Conservation (phyloP, 495 filamentous ascomycete species). For the Aspergillus panamensis region DNA sequence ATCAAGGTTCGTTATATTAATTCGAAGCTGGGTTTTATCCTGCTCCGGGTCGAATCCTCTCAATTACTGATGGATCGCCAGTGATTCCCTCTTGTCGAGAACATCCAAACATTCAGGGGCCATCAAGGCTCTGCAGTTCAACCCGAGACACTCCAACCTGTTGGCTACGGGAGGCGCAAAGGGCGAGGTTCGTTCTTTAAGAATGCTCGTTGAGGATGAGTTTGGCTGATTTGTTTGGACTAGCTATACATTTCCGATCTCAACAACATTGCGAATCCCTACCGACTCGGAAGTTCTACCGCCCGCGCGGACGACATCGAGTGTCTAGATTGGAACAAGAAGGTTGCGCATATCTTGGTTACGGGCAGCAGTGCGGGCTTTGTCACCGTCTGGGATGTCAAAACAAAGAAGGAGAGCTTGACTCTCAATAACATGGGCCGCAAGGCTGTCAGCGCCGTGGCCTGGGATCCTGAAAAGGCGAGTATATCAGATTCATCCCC, state of each 20-base stretch:
- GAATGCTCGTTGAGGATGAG: not conserved
- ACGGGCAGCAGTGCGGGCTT: conserved; percentile 93
- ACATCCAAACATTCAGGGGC: conserved; percentile 91
- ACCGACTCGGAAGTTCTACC: conserved; percentile 80
- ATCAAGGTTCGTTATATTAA: conserved; percentile 41
- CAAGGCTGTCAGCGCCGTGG: conserved; percentile 91
- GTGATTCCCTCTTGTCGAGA: conserved; percentile 76
- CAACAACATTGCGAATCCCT: conserved; percentile 81
- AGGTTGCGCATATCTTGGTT: conserved; percentile 92
- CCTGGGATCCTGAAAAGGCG: conserved; percentile 89
- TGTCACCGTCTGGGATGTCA: conserved; percentile 98
- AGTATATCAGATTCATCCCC: not conserved
- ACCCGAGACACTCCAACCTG: conserved; percentile 87
- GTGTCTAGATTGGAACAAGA: conserved; percentile 96
- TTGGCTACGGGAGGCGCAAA: conserved; percentile 90
- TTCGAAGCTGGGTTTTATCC: not conserved
- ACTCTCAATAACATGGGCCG: conserved; percentile 89
- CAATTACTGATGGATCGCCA: conserved; percentile 34
- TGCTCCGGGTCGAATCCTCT: not conserved
- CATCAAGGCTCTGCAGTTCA: conserved; percentile 96
- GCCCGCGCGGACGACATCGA: conserved; percentile 92
- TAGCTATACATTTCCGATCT: conserved; percentile 89
- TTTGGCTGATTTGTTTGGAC: not conserved
- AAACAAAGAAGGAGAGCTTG: conserved; percentile 92
- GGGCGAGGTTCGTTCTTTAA: conserved; percentile 60